Percentiles rank a stretch among this genome's conserved stretches.
Conservation (phyloP, 2,329 filamentous ascomycete genomes). For the Eurotiales sp. region DNA sequence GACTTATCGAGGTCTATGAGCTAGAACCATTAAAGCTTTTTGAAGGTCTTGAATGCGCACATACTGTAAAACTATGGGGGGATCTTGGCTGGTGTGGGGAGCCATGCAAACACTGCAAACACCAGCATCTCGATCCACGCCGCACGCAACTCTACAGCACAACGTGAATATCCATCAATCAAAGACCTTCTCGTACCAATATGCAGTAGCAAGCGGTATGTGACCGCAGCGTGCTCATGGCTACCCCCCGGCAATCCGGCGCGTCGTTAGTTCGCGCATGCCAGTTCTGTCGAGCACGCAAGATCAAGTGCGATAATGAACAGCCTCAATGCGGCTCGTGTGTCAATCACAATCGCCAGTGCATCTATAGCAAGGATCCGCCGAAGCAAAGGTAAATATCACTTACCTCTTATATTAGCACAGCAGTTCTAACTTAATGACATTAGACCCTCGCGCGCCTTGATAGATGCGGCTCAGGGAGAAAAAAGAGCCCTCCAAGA, state of each 20-base stretch:
- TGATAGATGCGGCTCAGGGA: conserved; percentile 4
- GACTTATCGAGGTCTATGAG: too few relatives aligned
- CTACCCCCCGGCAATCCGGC: neutral
- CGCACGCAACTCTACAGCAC: too few relatives aligned
- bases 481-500: conserved; percentile 4
- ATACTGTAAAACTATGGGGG: too few relatives aligned
- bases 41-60: too few relatives aligned
- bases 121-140: too few relatives aligned
- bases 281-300: conserved; percentile 33
- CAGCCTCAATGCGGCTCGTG: conserved; percentile 34
- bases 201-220: neutral
- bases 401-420: too few relatives aligned
- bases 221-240: neutral
- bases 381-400: conserved; percentile 18
- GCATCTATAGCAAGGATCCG: conserved; percentile 19
- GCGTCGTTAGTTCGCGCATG: conserved; percentile 22
- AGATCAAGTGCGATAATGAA: conserved; percentile 34
- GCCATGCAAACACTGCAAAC: too few relatives aligned
- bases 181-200: too few relatives aligned
- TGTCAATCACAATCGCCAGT: conserved; percentile 21
- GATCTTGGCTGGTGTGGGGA: too few relatives aligned
- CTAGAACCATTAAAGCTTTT: too few relatives aligned
- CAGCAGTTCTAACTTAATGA: too few relatives aligned
- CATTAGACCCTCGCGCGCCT: conserved; percentile 1
- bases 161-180: too few relatives aligned